Base-by-base conservation (phyloP, 2,329 filamentous ascomycete species). In the Beauveria bassiana region DNA sequence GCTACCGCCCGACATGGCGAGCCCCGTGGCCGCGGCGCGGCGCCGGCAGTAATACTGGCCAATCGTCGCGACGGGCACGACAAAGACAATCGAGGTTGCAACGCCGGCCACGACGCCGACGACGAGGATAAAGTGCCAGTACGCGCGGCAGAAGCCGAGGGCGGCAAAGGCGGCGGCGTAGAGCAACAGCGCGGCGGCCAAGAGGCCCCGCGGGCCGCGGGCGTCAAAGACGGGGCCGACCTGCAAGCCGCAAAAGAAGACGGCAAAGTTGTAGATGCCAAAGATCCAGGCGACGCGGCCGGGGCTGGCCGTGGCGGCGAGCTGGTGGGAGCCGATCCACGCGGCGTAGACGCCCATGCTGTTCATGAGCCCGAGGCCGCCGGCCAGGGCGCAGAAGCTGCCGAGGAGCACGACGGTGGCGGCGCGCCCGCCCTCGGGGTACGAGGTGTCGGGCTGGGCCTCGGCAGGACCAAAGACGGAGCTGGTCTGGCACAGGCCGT, bases 21-120 rank as follows among this genome's bases (percentile, higher is more conserved):
- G 79, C 16, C 91, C 91, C 1, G 88, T 93, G 9, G 90, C 89
- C 56, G 88, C 81, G 3, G 86, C 91, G n/a, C 91, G 83, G 58
- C 84, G 85, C 16, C 71, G 72, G 22, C 86, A 80, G 77, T 95
- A 96, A 75, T 85, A 93, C 70, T 93, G 90, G 0, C 88, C 87
- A 46, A 93, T 84, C 20, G 86, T 83, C 12, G 86, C 85, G 64
- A 93, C 63, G 8, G 61, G 63, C n/a, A 63, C 63, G 12, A 64
- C 63, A 49, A 62, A 65, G 34, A 62, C n/a, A 34, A 63, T 58
- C 3, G 61, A 58, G 3, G 61, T 65, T 3, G 58, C 61, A 18
- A 45, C 18, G 2, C 66, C 65, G 2, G 61, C 61, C 14, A 63
- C 50, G 31, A 65, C 18, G 5, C 64, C 63, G 8, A 67, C 57